phyloP scores from a whole-genome alignment of 31 red algal species.

The Asparagopsis taxiformis region DNA sequence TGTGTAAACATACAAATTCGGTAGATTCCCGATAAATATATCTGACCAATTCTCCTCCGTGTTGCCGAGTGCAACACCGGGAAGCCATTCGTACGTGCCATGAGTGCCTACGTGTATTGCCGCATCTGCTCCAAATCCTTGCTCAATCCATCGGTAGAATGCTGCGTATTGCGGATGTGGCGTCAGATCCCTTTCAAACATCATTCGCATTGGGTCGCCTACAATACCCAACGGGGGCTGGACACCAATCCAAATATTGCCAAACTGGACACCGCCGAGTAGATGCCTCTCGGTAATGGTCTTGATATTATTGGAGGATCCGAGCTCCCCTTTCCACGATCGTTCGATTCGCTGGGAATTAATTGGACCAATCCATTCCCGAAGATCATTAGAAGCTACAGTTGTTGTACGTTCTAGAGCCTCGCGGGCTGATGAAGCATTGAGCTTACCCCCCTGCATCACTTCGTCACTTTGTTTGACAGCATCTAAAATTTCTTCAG shows the following conservation, averaged over 20 bases:
- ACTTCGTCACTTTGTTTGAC: conserved; percentile 56
- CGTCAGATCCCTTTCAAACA: conserved; percentile 76
- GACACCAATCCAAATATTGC: conserved; percentile 71
- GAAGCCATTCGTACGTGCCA: conserved; percentile 73
- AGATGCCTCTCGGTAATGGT: conserved; percentile 29
- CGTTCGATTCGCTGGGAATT: conserved; percentile 34
- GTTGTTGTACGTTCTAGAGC: conserved; percentile 21
- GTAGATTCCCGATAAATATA: conserved; percentile 63
- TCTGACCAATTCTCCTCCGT: conserved; percentile 56
- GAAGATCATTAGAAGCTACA: conserved; percentile 33
- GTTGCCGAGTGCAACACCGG: conserved; percentile 60
- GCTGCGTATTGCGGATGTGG: conserved; percentile 77
- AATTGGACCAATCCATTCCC: conserved; percentile 36
- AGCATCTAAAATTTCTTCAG: conserved; percentile 21
- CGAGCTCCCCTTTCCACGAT: conserved; percentile 57
- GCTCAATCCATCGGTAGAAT: conserved; percentile 69
- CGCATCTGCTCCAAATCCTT: conserved; percentile 47
- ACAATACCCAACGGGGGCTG: conserved; percentile 72
- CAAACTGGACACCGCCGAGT: conserved; percentile 59
- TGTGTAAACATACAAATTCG: conserved; percentile 75
- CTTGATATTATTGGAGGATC: conserved; percentile 48
- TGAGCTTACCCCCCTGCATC: conserved; percentile 24
- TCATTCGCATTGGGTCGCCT: conserved; percentile 80
- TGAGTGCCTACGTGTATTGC: conserved; percentile 72
- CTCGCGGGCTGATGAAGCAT: conserved; percentile 19